These are phyloP conservation scores for Mediolabrus comicus DNA, from an alignment of 108 stramenopile genomes.

Conservation along the genomic window DNA sequence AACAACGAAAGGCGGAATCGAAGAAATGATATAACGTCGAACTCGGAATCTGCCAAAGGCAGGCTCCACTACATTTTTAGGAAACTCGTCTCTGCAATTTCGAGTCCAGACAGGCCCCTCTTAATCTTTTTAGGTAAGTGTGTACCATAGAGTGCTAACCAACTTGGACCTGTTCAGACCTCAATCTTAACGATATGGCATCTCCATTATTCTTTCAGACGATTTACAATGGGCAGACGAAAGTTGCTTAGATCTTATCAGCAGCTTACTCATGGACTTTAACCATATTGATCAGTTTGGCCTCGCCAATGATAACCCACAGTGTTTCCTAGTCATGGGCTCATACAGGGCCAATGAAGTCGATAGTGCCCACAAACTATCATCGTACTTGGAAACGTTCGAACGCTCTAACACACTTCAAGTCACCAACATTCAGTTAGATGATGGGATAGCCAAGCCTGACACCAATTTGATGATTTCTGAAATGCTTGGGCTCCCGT, in stretches of 20 bases:
- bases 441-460: conserved; percentile 11
- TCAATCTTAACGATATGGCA: background rate
- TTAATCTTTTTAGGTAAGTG: background rate
- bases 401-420: conserved; percentile 3
- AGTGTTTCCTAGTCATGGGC: conserved; percentile 37
- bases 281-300: background rate
- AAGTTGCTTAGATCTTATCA: background rate
- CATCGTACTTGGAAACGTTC: conserved; percentile 11
- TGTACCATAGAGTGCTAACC: background rate
- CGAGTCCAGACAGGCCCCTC: background rate
- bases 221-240: conserved; percentile 20
- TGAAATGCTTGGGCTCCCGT: conserved; percentile 19
- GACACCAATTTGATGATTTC: conserved; percentile 32
- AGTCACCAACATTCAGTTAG: conserved; percentile 3
- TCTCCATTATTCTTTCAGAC: background rate
- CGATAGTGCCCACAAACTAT: conserved; percentile 18
- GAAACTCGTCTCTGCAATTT: background rate
- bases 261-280: background rate
- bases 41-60: background rate
- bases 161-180: background rate
- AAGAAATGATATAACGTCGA: background rate
- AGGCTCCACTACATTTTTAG: background rate
- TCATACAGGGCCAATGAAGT: conserved; percentile 43
- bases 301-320: background rate
- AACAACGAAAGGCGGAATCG: background rate